Evolutionary conservation across 2,329 filamentous ascomycete species (phyloP).

Genomic region (Plenodomus biglobosus): DNA sequence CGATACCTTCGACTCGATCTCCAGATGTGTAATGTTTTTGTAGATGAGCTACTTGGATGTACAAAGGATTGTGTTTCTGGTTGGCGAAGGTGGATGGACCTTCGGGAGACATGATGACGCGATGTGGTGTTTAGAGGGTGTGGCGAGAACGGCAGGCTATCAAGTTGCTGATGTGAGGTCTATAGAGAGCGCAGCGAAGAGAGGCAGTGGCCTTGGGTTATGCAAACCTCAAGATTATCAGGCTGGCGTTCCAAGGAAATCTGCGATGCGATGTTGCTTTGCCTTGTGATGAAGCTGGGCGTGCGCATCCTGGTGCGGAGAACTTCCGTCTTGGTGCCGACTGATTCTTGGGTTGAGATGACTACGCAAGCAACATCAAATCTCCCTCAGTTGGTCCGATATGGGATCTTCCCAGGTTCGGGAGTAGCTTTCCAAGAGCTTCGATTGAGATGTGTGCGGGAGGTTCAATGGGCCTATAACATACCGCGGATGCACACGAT

Average conservation of each 20-base stretch:
- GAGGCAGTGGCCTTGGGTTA: neutral
- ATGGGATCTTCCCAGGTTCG: too few relatives aligned
- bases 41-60: slow-evolving; percentile 16
- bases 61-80: slow-evolving; percentile 16
- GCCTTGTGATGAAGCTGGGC: neutral
- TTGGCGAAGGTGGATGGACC: slow-evolving; percentile 11
- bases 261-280: neutral
- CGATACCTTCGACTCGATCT: slow-evolving; percentile 22
- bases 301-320: neutral
- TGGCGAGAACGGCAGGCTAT: neutral
- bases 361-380: neutral
- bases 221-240: neutral
- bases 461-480: too few relatives aligned
- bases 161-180: neutral
- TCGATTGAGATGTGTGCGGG: too few relatives aligned
- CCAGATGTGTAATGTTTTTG: slow-evolving; percentile 22
- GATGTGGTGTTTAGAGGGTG: neutral
- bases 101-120: slow-evolving; percentile 9
- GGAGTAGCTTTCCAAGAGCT: too few relatives aligned
- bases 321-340: neutral
- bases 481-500: too few relatives aligned
- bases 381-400: neutral
- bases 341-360: neutral
- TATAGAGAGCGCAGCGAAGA: neutral
- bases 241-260: too few relatives aligned